These are phyloP conservation scores for Blastobotrys malaysiensis DNA, from an alignment of 1,139 yeast species.

Conservation along the genomic window DNA sequence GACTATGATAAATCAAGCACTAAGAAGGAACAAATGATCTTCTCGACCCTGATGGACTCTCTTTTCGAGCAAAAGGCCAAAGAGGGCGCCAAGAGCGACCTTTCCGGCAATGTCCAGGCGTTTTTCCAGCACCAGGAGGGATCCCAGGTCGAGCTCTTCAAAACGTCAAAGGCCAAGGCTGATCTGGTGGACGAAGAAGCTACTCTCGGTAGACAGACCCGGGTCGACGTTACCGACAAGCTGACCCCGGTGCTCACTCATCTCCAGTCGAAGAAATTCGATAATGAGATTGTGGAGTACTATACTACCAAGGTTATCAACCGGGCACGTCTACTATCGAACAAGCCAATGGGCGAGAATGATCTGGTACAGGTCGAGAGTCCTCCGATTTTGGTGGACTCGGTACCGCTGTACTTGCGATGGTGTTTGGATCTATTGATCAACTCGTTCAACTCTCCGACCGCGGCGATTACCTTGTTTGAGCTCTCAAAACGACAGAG, in stretches of 20 bases:
- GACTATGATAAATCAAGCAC: background rate
- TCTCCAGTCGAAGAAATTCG: constrained; percentile 16
- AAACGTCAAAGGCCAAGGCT: constrained; percentile 4
- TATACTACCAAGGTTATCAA: constrained; percentile 20
- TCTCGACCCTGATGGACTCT: constrained; percentile 24
- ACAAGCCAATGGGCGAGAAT: constrained; percentile 1
- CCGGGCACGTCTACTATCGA: constrained; percentile 3
- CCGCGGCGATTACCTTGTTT: constrained; percentile 38
- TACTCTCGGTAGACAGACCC: background rate
- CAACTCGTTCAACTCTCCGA: constrained; percentile 33
- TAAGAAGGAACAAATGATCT: constrained; percentile 22
- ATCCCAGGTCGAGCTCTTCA: background rate
- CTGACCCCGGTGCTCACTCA: constrained; percentile 8
- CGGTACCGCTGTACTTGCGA: constrained; percentile 18
- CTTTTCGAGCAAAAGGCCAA: constrained; percentile 18
- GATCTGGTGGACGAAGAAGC: constrained; percentile 11
- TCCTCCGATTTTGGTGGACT: constrained; percentile 17
- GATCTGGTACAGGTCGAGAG: constrained; percentile 10
- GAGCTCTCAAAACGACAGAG: constrained; percentile 35
- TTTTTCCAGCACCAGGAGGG: constrained; percentile 18
- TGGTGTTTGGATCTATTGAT: constrained; percentile 28
- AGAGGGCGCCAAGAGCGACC: constrained; percentile 3
- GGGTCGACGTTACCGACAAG: background rate
- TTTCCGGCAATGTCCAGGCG: constrained; percentile 20
- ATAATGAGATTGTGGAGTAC: constrained; percentile 26